These are phyloP conservation scores for Dryas alaskensis DNA, from an alignment of 306 rosid species.

Conservation along the genomic window DNA sequence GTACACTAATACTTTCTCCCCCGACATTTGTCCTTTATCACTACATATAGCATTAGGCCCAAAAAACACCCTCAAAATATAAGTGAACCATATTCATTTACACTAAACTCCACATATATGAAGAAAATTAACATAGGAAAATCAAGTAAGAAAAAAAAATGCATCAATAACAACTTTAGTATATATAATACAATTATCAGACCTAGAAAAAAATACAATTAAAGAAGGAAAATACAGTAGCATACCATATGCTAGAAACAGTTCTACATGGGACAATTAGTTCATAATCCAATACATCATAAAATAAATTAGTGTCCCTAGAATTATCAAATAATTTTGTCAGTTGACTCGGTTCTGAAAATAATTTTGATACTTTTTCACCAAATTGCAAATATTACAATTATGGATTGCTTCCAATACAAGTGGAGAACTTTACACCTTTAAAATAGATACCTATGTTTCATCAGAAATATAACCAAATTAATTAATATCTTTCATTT, in stretches of 20 bases:
- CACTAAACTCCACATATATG: not conserved
- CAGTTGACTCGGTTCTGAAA: not conserved
- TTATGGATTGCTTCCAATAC: not conserved
- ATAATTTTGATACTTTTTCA: not conserved
- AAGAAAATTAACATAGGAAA: not conserved
- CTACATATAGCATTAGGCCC: conserved; percentile 24
- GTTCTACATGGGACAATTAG: not conserved
- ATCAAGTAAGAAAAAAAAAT: not conserved
- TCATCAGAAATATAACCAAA: not conserved
- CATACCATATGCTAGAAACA: not conserved
- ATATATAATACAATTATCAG: too few species aligned
- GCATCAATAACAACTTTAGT: not conserved
- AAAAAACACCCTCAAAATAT: not conserved
- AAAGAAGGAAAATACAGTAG: not conserved
- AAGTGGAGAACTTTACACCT: too few species aligned
- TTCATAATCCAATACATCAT: not conserved
- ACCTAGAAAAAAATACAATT: not conserved
- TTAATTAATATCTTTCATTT: not conserved
- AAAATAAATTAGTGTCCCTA: not conserved
- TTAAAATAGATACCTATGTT: not conserved
- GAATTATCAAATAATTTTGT: not conserved
- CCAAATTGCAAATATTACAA: not conserved
- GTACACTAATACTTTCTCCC: conserved; percentile 65
- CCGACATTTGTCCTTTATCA: conserved; percentile 60
- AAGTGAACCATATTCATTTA: not conserved